These are phyloP conservation scores for Xanthoconium separans DNA, from an alignment of 1,284 basidiomycete genomes.

Conservation along the genomic window DNA sequence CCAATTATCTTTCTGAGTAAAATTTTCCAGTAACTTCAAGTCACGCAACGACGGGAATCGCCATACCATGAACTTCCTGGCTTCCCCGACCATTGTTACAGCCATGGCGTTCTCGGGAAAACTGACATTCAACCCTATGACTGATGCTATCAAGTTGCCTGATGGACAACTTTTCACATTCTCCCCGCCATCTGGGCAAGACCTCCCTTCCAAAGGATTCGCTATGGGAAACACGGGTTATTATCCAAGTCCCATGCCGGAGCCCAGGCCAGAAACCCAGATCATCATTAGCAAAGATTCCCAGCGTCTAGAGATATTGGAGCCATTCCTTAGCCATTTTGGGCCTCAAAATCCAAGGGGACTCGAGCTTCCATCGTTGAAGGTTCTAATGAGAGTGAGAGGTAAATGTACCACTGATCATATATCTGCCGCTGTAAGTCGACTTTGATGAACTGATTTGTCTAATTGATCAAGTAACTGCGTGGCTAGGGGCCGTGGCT, in stretches of 20 bases:
- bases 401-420: constrained; percentile 99
- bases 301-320: constrained; percentile 83
- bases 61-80: constrained; percentile 97
- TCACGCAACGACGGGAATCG: constrained; percentile 97
- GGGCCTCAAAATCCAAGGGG: constrained; percentile 48
- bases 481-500: constrained; percentile 84
- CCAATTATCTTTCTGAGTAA: background rate
- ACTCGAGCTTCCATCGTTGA: constrained; percentile 79
- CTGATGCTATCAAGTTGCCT: constrained; percentile 75
- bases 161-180: constrained; percentile 86
- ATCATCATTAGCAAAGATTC: constrained; percentile 82
- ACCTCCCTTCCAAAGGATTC: constrained; percentile 86
- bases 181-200: constrained; percentile 78
- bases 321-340: constrained; percentile 87
- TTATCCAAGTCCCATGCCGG: constrained; percentile 77
- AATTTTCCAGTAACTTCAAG: constrained; percentile 76
- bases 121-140: constrained; percentile 92
- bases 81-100: constrained; percentile 95
- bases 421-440: constrained; percentile 84
- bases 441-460: background rate
- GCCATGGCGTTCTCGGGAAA: constrained; percentile 97
- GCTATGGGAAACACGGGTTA: constrained; percentile 77
- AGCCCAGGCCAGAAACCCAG: constrained; percentile 74
- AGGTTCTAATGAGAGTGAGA: constrained; percentile 86
- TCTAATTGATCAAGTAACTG: constrained; percentile 6